Base-by-base conservation (phyloP, 176 grass and related monocot species). In the Oryza meridionalis region DNA sequence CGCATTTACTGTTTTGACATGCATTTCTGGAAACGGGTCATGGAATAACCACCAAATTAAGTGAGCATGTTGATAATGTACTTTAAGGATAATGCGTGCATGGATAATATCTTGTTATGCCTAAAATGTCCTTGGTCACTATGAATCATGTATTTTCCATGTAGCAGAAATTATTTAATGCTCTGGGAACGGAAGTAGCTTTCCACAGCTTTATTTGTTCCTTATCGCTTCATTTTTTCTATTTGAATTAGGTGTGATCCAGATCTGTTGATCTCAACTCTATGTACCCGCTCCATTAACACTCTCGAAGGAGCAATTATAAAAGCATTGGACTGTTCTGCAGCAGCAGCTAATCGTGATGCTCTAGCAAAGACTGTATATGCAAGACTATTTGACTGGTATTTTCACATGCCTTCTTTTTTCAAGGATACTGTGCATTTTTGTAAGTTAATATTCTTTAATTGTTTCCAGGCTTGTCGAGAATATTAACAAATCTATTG, bases 401-500 rank as follows among this genome's bases (percentile, higher is more conserved):
- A 95, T 89, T 85, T 82, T 74, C 69, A 77, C 59, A 64, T 83
- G 46, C 21, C 38, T 76, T 81, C 0, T 82, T 76, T 50, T 65
- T 58, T 62, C 58, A 75, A 74, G 37, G 69, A 76, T 69, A 50
- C 17, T 59, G 74, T 72, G 26, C 2, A 0, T 72, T 83, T 79
- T 3, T 46, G 22, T 67, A 31, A 67, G 4, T 14, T 59, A 70
- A 80, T 29, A 33, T 50, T 65, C n/a, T 73, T 87, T 15, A 16
- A 40, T 31, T 63, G 67, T 67, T 82, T 94, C 45, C 80, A 98
- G 96, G 96, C 96, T 98, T 75, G 96, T 98, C 22, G 93, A 95
- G 74, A 98, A 94, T 84, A 94, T 98, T 84, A 98, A 98, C 82
- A 98, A 98, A 83, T 98, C 96, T 50, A 92, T 98, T 78, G 96